A percentile compares a stretch with the other conserved stretches of the same genome.
phyloP scores from a whole-genome alignment of 2,329 filamentous ascomycete species.

The Berkeleyomyces basicola region DNA sequence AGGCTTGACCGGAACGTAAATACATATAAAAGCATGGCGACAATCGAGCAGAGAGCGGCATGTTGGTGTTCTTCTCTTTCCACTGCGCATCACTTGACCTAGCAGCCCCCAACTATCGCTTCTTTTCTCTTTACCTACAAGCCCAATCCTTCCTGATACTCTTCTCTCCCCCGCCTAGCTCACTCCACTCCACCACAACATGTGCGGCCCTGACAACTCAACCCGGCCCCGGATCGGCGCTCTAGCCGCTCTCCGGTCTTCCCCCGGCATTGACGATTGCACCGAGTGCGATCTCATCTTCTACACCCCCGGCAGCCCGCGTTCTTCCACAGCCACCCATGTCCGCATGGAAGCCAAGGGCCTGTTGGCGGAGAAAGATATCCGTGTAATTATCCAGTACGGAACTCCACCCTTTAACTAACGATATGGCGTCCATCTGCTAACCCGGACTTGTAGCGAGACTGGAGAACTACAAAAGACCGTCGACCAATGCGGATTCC shows the following conservation, averaged over 20 bases:
- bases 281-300: constrained; percentile 26
- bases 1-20: neutral
- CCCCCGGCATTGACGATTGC: constrained; percentile 10
- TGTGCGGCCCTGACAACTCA: constrained; percentile 30
- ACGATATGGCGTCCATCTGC: neutral
- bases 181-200: constrained; percentile 16
- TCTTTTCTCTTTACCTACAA: neutral
- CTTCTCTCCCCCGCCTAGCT: too few relatives aligned
- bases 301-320: constrained; percentile 25
- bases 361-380: constrained; percentile 13
- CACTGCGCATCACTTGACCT: too few relatives aligned
- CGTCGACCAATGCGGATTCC: constrained; percentile 28
- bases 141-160: neutral
- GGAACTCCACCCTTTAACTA: constrained; percentile 13
- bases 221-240: constrained; percentile 29
- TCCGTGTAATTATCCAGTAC: constrained; percentile 31
- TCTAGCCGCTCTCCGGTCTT: constrained; percentile 27
- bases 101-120: too few relatives aligned
- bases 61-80: too few relatives aligned
- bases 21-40: neutral
- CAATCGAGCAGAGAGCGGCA: neutral
- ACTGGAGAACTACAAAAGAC: constrained; percentile 17
- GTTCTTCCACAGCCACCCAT: constrained; percentile 26
- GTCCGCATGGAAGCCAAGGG: constrained; percentile 24
- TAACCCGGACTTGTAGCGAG: constrained; percentile 2